Base-by-base conservation (phyloP, 177 flowering plant species). In the Vitis hybrid region DNA sequence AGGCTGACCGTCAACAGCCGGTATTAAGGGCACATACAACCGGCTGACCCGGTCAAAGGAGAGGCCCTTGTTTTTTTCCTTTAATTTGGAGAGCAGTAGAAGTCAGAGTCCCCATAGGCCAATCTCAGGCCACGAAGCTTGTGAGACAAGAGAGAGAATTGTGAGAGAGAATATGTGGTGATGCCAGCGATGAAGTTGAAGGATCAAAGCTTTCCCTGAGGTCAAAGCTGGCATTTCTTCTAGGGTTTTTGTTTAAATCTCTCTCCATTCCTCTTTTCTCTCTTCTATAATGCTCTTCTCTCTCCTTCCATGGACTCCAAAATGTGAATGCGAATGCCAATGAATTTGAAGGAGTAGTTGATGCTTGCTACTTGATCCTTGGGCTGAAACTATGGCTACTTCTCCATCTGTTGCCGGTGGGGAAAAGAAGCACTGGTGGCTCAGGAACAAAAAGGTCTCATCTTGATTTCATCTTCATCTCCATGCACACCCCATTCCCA, bases 381-480 rank as follows among this genome's bases (percentile, higher is more conserved):
- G 18, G 12, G 20, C 57, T 60, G 78, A 59, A 60, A 72, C 77
- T 47, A 89, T 89, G 90, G 75, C 94, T 51, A 59, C 68, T 71
- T 77, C 92, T 71, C 85, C 86, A 2, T 76, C 85, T 62, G 68
- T 73, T 9, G 64, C 75, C 69, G 75, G 74, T 59, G 81, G 53
- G n/a, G 92, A 90, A 60, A 92, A 82, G 88, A 88, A 86, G 72
- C 97, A 84, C 75, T 95, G 98, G 98, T 95, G 98, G 98, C 84
- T 89, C 51, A 89, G 67, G 78, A 90, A 89, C 75, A 77, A 83
- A 73, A 92, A 92, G 97, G 98, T 89, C 65, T 3, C 53, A 1
- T 22, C 14, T 66, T 49, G 15, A 28, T 50, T 14, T 12, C 31
- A 24, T 1, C 12, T 17, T 18, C 61, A 15, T 63, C 22, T 7